phyloP scores from a whole-genome alignment of 139 green algal species.

The Edaphochlamys debaryana region DNA sequence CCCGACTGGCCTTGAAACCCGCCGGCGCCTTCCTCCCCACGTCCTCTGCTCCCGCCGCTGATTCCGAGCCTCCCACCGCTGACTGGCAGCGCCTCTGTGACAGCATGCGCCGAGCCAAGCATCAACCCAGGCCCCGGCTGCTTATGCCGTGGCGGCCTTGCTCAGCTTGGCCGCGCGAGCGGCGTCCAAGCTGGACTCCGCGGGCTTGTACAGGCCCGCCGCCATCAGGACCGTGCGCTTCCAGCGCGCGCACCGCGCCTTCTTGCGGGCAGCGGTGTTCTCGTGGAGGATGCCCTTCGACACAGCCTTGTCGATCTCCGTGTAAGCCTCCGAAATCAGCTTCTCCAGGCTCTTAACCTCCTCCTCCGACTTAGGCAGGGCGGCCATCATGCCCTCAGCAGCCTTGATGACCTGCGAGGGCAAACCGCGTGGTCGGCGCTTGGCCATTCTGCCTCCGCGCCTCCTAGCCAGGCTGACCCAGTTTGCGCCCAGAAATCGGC shows the following conservation, averaged over 20 bases:
- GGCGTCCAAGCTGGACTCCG: conserved; percentile 35
- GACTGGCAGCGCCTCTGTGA: no score
- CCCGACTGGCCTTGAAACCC: no score
- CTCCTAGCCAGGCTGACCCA: no score
- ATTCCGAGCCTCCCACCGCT: no score
- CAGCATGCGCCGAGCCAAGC: no score
- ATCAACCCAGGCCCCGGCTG: no score
- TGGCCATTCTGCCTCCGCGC: no score
- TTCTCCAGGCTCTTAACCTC: conserved; percentile 76
- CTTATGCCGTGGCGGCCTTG: no score
- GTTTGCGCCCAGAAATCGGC: no score
- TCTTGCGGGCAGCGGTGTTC: conserved; percentile 88
- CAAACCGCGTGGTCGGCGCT: neutral
- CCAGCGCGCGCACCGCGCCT: conserved; percentile 77
- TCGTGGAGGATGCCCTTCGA: conserved; percentile 85
- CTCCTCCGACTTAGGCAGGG: conserved; percentile 52
- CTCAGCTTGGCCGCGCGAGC: conserved; percentile 14
- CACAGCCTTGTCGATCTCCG: conserved; percentile 87
- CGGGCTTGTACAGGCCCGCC: conserved; percentile 41
- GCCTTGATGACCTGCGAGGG: conserved; percentile 69
- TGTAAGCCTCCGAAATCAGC: conserved; percentile 84
- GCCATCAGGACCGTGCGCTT: conserved; percentile 53
- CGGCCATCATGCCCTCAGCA: conserved; percentile 41
- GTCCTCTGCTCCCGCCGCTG: no score
- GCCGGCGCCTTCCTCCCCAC: no score